A percentile compares a stretch with the other conserved stretches of the same genome.
Conservation (phyloP, 768 basidiomycete genomes). For the Termitomyces sp. region DNA sequence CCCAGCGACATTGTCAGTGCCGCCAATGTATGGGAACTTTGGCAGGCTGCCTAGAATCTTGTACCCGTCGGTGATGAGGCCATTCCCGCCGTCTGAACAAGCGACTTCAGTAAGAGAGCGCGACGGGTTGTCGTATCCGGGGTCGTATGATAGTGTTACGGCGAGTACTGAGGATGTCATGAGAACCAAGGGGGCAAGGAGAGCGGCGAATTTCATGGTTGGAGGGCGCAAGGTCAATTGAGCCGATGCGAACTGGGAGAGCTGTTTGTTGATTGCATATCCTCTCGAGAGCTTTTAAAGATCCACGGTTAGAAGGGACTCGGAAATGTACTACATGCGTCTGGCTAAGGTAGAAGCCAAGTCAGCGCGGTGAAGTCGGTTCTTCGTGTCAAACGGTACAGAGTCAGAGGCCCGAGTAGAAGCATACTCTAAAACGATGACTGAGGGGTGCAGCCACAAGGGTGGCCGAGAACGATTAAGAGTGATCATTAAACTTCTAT, state of each 20-base stretch:
- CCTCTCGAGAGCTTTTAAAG: conserved; percentile 1
- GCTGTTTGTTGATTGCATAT: background rate
- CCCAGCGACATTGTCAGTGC: conserved; percentile 36
- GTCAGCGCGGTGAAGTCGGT: background rate
- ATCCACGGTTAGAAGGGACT: background rate
- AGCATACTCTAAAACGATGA: background rate
- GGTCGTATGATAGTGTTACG: conserved; percentile 31
- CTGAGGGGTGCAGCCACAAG: background rate
- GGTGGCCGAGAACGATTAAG: background rate
- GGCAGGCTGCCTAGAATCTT: conserved; percentile 43
- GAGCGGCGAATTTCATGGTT: conserved; percentile 14
- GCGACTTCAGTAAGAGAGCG: conserved; percentile 33
- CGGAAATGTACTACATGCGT: background rate
- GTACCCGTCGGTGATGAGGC: conserved; percentile 35
- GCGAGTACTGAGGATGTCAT: conserved; percentile 1
- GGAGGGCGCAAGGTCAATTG: background rate
- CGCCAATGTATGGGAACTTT: conserved; percentile 51
- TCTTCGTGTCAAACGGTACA: too few species aligned
- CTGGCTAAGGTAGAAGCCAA: background rate
- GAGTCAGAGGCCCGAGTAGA: background rate
- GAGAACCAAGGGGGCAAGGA: conserved; percentile 11
- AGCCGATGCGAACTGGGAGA: background rate
- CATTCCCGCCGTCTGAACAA: conserved; percentile 46
- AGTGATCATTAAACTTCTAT: background rate
- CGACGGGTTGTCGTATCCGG: conserved; percentile 32